These are phyloP conservation scores for Cardamine resedifolia DNA, from an alignment of 345 rosid genomes.

Conservation along the genomic window DNA sequence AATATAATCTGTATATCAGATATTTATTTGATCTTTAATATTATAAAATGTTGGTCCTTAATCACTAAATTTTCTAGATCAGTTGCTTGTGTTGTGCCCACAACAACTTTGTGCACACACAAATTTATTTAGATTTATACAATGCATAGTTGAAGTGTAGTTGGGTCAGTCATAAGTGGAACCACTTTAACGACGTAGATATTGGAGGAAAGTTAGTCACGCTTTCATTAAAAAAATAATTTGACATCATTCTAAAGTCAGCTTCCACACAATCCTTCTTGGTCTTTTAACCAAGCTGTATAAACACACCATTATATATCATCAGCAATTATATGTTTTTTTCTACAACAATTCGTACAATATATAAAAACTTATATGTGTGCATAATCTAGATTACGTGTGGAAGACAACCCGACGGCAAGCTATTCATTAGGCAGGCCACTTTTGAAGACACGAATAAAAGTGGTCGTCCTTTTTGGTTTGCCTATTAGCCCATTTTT, in stretches of 20 bases:
- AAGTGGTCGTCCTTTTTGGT: conserved; percentile 34
- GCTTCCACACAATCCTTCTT: conserved; percentile 32
- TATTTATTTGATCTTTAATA: neutral
- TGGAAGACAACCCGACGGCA: conserved; percentile 42
- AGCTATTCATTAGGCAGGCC: conserved; percentile 36
- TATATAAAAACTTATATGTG: neutral
- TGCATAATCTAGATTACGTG: conserved; percentile 12
- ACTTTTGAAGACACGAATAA: conserved; percentile 37
- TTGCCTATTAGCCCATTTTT: conserved; percentile 1
- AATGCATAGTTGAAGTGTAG: conserved; percentile 25
- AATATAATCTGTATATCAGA: neutral
- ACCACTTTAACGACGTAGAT: conserved; percentile 31
- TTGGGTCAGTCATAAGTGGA: conserved; percentile 36
- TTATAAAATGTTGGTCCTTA: neutral
- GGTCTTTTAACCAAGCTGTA: conserved; percentile 27
- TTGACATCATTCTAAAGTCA: conserved; percentile 40
- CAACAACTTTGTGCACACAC: conserved; percentile 10
- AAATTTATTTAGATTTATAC: conserved; percentile 11
- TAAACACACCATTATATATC: conserved; percentile 13
- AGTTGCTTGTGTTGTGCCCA: neutral
- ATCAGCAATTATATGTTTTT: neutral
- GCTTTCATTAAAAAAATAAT: conserved; percentile 16
- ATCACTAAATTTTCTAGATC: too few relatives aligned
- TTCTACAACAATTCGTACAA: neutral
- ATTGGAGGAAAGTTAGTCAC: conserved; percentile 26